A percentile compares a stretch with the other conserved stretches of the same genome.
Evolutionary conservation across 2,329 filamentous ascomycete species (phyloP).

Genomic region (Penicillium sp.): DNA sequence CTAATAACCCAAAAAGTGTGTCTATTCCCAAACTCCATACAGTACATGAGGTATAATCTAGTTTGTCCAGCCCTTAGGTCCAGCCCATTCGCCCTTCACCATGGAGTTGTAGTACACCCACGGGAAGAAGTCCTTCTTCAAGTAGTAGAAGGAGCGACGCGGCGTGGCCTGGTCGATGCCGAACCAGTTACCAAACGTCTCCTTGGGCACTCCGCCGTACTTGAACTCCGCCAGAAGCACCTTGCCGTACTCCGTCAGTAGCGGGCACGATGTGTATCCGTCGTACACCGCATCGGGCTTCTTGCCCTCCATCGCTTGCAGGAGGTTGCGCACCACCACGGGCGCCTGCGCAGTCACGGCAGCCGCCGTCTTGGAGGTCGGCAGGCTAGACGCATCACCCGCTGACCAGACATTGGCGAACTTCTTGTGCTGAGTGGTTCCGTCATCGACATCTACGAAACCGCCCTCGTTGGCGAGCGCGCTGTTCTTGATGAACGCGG

Average conservation of each 20-base stretch:
- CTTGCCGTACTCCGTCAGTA: slow-evolving; percentile 56
- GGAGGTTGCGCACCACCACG: slow-evolving; percentile 48
- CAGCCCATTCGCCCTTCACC: slow-evolving; percentile 59
- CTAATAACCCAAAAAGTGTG: neutral
- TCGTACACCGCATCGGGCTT: slow-evolving; percentile 46
- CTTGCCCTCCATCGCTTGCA: slow-evolving; percentile 45
- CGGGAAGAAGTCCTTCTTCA: slow-evolving; percentile 64
- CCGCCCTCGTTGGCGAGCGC: slow-evolving; percentile 52
- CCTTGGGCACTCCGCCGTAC: slow-evolving; percentile 58
- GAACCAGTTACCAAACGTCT: slow-evolving; percentile 54
- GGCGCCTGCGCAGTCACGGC: slow-evolving; percentile 51
- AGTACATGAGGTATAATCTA: slow-evolving; percentile 5
- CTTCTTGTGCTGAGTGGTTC: slow-evolving; percentile 50
- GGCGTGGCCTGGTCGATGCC: slow-evolving; percentile 56
- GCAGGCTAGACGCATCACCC: slow-evolving; percentile 56
- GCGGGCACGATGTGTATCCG: slow-evolving; percentile 54
- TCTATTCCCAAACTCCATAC: slow-evolving; percentile 2
- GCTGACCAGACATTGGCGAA: slow-evolving; percentile 56
- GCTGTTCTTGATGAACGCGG: slow-evolving; percentile 52
- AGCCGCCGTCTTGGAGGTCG: slow-evolving; percentile 54
- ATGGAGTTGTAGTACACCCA: slow-evolving; percentile 60
- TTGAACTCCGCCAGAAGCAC: slow-evolving; percentile 62
- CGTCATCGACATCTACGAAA: slow-evolving; percentile 55
- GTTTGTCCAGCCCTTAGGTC: slow-evolving; percentile 51
- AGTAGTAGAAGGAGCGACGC: slow-evolving; percentile 54